Evolutionary conservation across 2,329 filamentous ascomycete genomes (phyloP).

Genomic region (Chrysoporthe deuterocubensis): DNA sequence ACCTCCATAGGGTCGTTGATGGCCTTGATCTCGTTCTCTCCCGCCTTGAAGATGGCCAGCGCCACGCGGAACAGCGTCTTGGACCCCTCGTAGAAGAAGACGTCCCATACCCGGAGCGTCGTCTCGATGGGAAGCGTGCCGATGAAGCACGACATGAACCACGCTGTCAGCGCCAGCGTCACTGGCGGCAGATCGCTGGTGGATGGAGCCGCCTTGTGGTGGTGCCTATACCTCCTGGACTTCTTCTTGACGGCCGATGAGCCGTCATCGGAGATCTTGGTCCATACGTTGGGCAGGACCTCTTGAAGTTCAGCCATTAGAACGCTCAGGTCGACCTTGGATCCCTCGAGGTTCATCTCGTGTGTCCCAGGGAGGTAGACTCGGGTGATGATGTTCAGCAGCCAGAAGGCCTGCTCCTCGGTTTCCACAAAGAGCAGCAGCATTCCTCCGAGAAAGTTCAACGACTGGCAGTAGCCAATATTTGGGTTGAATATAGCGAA

Average conservation of each 20-base stretch:
- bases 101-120: conserved; percentile 90
- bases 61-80: conserved; percentile 94
- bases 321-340: conserved; percentile 92
- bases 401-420: conserved; percentile 90
- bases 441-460: conserved; percentile 92
- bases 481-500: conserved; percentile 89
- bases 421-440: conserved; percentile 84
- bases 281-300: conserved; percentile 81
- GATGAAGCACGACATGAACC: conserved; percentile 98
- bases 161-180: conserved; percentile 88
- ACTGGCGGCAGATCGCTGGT: conserved; percentile 72
- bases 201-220: neutral
- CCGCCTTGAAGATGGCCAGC: conserved; percentile 86
- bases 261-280: conserved; percentile 66
- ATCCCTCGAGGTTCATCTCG: conserved; percentile 85
- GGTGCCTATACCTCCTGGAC: conserved; percentile 16
- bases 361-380: conserved; percentile 90
- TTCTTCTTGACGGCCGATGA: conserved; percentile 24
- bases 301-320: conserved; percentile 87
- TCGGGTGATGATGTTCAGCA: conserved; percentile 89
- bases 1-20: conserved; percentile 92
- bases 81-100: conserved; percentile 93
- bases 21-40: conserved; percentile 77
- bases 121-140: conserved; percentile 91
- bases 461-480: conserved; percentile 93